These are phyloP conservation scores for Yamadazyma ubonensis DNA, from an alignment of 805 yeast genomes.

Conservation along the genomic window DNA sequence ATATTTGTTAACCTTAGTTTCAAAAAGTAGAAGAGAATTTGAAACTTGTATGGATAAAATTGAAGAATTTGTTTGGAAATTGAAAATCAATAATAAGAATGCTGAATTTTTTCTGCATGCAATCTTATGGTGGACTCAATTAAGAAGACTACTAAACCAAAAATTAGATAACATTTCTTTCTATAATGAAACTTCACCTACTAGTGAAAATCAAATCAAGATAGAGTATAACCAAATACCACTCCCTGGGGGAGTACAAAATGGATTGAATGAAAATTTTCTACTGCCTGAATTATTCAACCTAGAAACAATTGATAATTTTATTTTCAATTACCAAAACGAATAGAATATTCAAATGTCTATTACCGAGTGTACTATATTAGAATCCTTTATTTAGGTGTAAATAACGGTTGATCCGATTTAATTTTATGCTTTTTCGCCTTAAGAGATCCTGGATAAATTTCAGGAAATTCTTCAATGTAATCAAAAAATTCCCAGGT, in stretches of 20 bases:
- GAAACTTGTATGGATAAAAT: constrained; percentile 10
- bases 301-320: constrained; percentile 9
- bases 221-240: constrained; percentile 1
- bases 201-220: background rate
- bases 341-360: background rate
- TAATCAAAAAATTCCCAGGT: constrained; percentile 41
- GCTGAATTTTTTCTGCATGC: constrained; percentile 15
- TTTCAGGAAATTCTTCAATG: constrained; percentile 33
- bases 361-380: constrained; percentile 4
- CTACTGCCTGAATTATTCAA: constrained; percentile 12
- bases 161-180: constrained; percentile 2
- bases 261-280: constrained; percentile 3
- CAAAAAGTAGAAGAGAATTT: constrained; percentile 8
- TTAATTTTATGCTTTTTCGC: background rate
- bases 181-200: constrained; percentile 4
- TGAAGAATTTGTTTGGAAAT: constrained; percentile 14
- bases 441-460: constrained; percentile 23
- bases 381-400: background rate
- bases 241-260: background rate
- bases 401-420: background rate
- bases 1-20: constrained; percentile 8
- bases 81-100: constrained; percentile 15
- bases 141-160: constrained; percentile 1
- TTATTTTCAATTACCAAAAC: constrained; percentile 9
- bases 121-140: constrained; percentile 13